A percentile compares a stretch with the other conserved stretches of the same genome.
These are phyloP conservation scores for Rhizopus delemar DNA, from an alignment of 371 early-diverging fungal genomes.

Conservation along the genomic window DNA sequence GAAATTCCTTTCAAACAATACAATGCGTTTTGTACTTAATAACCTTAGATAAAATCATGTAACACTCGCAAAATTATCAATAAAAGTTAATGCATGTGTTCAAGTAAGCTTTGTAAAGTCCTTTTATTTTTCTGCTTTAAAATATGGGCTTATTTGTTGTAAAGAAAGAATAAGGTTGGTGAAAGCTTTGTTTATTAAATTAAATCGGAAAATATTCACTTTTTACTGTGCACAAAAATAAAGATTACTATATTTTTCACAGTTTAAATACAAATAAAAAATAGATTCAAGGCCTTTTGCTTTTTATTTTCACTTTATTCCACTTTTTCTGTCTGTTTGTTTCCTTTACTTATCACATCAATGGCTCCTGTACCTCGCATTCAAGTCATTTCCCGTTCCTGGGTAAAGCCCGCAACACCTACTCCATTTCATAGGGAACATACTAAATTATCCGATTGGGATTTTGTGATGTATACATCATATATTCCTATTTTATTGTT, in stretches of 20 bases:
- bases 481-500: conserved; percentile 42
- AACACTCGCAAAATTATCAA: no score
- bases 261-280: conserved; percentile 5
- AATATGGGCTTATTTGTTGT: no score
- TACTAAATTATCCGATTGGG: conserved; percentile 42
- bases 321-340: not conserved
- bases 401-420: conserved; percentile 26
- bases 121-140: no score
- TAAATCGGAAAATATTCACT: conserved; percentile 6
- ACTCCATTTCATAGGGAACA: conserved; percentile 22
- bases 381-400: conserved; percentile 16
- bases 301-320: conserved; percentile 4
- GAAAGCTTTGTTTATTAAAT: not conserved
- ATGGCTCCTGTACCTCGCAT: conserved; percentile 24
- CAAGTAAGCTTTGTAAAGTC: no score
- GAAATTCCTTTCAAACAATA: no score
- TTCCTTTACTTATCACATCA: not conserved
- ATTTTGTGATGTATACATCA: conserved; percentile 47
- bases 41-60: no score
- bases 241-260: not conserved
- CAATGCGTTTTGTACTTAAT: no score
- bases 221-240: not conserved
- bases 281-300: not conserved
- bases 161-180: no score
- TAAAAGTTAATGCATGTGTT: no score